A percentile compares a stretch with the other conserved stretches of the same genome.
Evolutionary conservation across 2,329 filamentous ascomycete species (phyloP).

Genomic region (Coniochaeta pulveracea): DNA sequence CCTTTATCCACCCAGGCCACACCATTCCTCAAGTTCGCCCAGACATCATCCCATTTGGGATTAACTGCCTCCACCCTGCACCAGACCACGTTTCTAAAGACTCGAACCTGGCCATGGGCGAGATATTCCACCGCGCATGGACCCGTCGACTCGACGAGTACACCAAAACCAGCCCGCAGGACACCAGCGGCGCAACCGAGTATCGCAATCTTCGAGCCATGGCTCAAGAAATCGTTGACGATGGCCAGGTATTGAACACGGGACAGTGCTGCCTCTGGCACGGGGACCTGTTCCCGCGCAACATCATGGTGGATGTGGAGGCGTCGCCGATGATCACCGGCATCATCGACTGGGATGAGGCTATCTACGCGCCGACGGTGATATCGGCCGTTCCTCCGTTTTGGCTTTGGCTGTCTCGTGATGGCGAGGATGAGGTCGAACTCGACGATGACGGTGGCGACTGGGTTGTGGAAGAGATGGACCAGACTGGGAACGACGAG

Average conservation of each 20-base stretch:
- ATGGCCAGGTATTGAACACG: neutral
- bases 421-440: neutral
- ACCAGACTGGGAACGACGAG: neutral
- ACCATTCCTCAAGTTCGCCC: neutral
- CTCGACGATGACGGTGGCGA: too few species aligned
- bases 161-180: neutral
- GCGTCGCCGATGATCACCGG: neutral
- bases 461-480: too few species aligned
- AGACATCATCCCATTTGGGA: neutral
- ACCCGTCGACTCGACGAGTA: neutral
- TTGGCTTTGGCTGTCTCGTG: neutral
- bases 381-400: neutral
- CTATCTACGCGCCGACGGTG: neutral
- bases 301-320: constrained; percentile 1
- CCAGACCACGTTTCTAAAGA: neutral
- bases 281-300: constrained; percentile 1
- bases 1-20: neutral
- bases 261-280: neutral
- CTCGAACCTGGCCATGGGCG: neutral
- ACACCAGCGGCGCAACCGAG: neutral
- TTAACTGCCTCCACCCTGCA: neutral
- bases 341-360: constrained; percentile 4
- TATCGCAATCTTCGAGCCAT: neutral
- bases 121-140: neutral
- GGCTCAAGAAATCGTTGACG: neutral